Evolutionary conservation across 257 asterid species (phyloP).

Genomic region (Salvia miltiorrhiza): DNA sequence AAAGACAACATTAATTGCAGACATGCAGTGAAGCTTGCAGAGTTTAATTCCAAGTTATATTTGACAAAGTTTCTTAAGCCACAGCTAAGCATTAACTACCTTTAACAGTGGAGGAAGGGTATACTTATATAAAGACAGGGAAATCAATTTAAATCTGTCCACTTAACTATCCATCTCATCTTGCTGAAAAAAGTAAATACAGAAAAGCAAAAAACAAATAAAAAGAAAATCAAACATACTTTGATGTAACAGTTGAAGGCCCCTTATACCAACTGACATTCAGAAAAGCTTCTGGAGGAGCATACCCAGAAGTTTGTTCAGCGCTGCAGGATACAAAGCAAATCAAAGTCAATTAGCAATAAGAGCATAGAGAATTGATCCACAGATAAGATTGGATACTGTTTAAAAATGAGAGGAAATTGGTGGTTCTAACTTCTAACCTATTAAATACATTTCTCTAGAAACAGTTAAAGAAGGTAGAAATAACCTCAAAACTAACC

Average conservation of each 20-base stretch:
- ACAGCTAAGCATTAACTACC: conserved; percentile 5
- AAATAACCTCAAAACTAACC: background rate
- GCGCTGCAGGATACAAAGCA: conserved; percentile 42
- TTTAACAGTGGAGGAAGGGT: background rate
- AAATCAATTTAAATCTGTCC: background rate
- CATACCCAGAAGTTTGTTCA: conserved; percentile 86
- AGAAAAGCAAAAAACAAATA: background rate
- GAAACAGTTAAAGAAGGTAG: background rate
- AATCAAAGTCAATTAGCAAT: conserved; percentile 1
- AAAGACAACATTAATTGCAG: background rate
- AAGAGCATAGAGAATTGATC: conserved; percentile 7
- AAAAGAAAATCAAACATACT: conserved; percentile 49
- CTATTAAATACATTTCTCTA: background rate
- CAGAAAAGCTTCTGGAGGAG: conserved; percentile 95
- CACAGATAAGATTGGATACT: conserved; percentile 11
- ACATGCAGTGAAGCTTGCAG: conserved; percentile 4
- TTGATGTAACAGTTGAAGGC: conserved; percentile 53
- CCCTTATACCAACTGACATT: conserved; percentile 87
- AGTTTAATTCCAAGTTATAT: background rate
- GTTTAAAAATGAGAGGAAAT: background rate
- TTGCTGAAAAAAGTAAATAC: conserved; percentile 14
- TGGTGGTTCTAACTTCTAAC: conserved; percentile 13
- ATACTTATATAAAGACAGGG: background rate
- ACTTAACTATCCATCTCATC: conserved; percentile 1
- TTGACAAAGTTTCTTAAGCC: background rate